Base-by-base conservation (phyloP, 371 early-diverging fungal species). In the Saksenaea vasiformis region DNA sequence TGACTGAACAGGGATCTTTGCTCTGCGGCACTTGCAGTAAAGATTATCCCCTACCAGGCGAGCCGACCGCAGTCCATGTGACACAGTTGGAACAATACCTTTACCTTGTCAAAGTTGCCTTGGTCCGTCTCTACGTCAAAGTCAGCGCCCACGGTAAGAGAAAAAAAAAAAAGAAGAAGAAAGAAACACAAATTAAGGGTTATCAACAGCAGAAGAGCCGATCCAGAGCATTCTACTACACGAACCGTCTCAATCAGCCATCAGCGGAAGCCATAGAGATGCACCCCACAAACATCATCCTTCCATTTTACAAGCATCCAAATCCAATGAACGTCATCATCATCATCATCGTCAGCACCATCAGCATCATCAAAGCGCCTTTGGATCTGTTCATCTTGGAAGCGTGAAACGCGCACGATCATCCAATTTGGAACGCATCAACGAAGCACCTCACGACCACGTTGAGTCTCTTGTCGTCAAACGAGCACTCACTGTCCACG, bases 21-120 rank as follows among this genome's bases (percentile, higher is more conserved):
- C 86, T 74, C 68, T 68, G 64, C 77, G 34, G 74, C 69, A 13
- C 78, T 72, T 11, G 67, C 77, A 61, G 58, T 38, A 65, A 38
- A 22, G 62, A 61, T 22, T 61, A 65, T 47, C 60, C 22, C 35
- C 13, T 43, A 44, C 39, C 60, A 17, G 41, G 39, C 51, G 60
- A 61, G n/a, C 64, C 69, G 0, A 87, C 86, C 13, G 91, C 91
- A 60, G 76, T 82, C 44, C 73, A 79, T 56, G 87, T 94, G 1
- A 85, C 95, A 27, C 91, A 92, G 68, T 83, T 94, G 24, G 87
- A 93, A 64, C 93, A 95, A 72, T 95, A 92, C 65, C 86, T 90
- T 22, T 92, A 91, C 69, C 76, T 93, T 34, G 78, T 95, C 66
- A 78, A 88, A 2, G 87, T 91, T 35, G 92, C 93, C 15, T 79